Base-by-base conservation (phyloP, 768 basidiomycete species). In the Calocybe gangraenosa region DNA sequence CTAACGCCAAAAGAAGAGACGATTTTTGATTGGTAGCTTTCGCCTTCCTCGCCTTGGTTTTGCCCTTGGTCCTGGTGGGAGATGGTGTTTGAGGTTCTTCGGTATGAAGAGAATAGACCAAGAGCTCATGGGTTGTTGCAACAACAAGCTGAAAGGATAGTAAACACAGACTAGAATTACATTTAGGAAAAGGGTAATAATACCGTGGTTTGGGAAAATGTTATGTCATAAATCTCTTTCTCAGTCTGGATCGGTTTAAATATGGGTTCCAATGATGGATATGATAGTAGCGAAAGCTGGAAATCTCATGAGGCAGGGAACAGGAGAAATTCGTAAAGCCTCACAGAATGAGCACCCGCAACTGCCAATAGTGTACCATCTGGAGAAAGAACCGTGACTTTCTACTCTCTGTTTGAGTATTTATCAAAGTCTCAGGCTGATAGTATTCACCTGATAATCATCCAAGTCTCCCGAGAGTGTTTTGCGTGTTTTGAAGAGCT, bases 171-270 rank as follows among this genome's bases (percentile, higher is more conserved):
- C n/a, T n/a, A n/a, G n/a, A n/a, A n/a, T n/a, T n/a, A n/a, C 43
- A 46, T 19, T 22, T 46, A 21, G 22, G 7, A 30, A 50, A 2
- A 46, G 37, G 30, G 32, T 23, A 42, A 35, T 21, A 8, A 7
- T 58, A 89, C 89, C 17, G 73, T 78, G 9, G 75, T 72, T 3
- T 71, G 65, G 20, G 85, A 84, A 69, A 96, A 88, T 6, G 89
- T 76, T 14, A 79, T 81, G 56, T 95, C 93, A 48, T 91, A 95
- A 36, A 98, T 81, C 62, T 96, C 92, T 37, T 82, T 84, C 10
- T 78, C 77, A 13, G 79, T 70, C 35, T 81, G 68, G 34, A 89
- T 68, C 3, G 79, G 59, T 17, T 62, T 61, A 13, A 70, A 74
- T 18, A 67, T 65, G 8, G 75, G 78, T 23, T 59, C 55, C 21